phyloP scores from a whole-genome alignment of 441 rosid species.

The Gossypium schwendimanii region DNA sequence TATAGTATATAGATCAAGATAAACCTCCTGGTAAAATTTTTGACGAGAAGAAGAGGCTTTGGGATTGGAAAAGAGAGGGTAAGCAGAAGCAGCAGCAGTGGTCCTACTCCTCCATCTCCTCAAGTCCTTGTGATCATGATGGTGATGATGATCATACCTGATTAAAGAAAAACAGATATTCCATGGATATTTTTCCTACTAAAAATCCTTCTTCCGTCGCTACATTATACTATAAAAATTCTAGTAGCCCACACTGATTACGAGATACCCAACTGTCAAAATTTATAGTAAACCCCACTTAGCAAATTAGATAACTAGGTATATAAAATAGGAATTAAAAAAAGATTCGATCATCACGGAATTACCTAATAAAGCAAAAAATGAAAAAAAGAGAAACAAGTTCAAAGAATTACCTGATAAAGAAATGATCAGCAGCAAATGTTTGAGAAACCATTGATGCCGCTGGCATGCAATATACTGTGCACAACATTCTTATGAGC shows the following conservation, averaged over 20 bases:
- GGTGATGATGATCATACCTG: conserved; percentile 71
- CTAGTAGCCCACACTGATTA: neutral
- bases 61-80: conserved; percentile 48
- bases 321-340: neutral
- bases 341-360: neutral
- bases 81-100: conserved; percentile 43
- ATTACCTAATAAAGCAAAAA: conserved; percentile 28
- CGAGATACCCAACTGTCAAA: conserved; percentile 10
- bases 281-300: neutral
- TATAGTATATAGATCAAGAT: conserved; percentile 35
- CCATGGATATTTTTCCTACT: conserved; percentile 27
- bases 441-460: conserved; percentile 26
- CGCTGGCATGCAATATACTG: conserved; percentile 14
- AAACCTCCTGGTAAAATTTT: conserved; percentile 68
- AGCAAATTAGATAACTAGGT: neutral
- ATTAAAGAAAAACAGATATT: conserved; percentile 57
- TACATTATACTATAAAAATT: conserved; percentile 11
- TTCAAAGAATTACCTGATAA: conserved; percentile 21
- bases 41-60: conserved; percentile 45
- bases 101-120: conserved; percentile 37
- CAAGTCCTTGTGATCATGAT: conserved; percentile 34
- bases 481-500: conserved; percentile 19
- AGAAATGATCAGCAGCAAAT: conserved; percentile 17
- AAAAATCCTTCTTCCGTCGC: conserved; percentile 34
- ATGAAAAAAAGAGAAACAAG: neutral